A percentile compares a stretch with the other conserved stretches of the same genome.
phyloP scores from a whole-genome alignment of 1,284 basidiomycete genomes.

The Fistulinella cinereoalba region DNA sequence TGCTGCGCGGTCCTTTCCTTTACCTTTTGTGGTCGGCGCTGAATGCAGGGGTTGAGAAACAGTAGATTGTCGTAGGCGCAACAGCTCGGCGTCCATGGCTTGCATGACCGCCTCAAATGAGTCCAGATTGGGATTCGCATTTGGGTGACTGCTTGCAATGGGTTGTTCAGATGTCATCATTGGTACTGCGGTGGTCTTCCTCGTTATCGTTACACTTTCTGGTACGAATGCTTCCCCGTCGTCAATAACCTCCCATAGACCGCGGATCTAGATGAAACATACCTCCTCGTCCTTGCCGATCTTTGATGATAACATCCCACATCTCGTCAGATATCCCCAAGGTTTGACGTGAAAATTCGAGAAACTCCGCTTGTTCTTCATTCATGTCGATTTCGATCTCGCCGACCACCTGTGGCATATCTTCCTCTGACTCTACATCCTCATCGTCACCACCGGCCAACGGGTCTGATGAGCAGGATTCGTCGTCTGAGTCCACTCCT shows the following conservation, averaged over 20 bases:
- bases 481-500: conserved; percentile 83
- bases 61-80: conserved; percentile 38
- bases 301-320: conserved; percentile 79
- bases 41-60: conserved; percentile 7
- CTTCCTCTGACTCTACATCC: conserved; percentile 69
- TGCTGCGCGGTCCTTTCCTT: conserved; percentile 30
- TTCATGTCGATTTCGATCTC: conserved; percentile 85
- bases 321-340: conserved; percentile 82
- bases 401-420: conserved; percentile 73
- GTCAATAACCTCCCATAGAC: conserved; percentile 3
- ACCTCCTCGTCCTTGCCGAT: conserved; percentile 77
- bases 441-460: conserved; percentile 47
- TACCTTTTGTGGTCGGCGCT: conserved; percentile 22
- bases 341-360: conserved; percentile 88
- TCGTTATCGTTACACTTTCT: conserved; percentile 31
- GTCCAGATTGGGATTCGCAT: conserved; percentile 68
- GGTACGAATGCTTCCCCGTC: conserved; percentile 66
- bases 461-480: conserved; percentile 46
- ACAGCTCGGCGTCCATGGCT: conserved; percentile 86
- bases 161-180: conserved; percentile 7
- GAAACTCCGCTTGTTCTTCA: conserved; percentile 87
- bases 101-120: conserved; percentile 94
- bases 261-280: conserved; percentile 24
- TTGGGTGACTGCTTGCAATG: conserved; percentile 38
- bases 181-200: conserved; percentile 1